These are phyloP conservation scores for Tetradesmus obliquus DNA, from an alignment of 139 green algal species.

Conservation along the genomic window DNA sequence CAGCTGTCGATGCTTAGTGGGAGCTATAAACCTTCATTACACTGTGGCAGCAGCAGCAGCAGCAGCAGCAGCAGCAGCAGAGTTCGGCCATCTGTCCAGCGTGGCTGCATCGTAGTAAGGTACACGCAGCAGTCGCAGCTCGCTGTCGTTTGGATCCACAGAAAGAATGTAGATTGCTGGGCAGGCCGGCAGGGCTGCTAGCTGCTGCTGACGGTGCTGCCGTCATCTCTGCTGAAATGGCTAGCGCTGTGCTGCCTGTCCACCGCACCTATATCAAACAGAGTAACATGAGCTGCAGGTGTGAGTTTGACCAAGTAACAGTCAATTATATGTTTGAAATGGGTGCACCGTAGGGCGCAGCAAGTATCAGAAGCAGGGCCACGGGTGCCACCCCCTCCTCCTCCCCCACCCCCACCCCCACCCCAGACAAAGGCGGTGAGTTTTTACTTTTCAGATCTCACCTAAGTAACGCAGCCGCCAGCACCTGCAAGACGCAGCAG, in stretches of 20 bases:
- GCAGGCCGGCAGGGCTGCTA: not conserved
- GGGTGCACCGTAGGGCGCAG: not conserved
- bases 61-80: not conserved
- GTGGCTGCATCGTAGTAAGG: not conserved
- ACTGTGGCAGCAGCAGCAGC: not conserved
- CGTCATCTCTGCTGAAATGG: not conserved
- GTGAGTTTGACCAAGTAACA: not conserved
- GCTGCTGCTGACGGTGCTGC: not conserved
- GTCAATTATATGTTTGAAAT: too few relatives aligned
- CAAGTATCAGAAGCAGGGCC: not conserved
- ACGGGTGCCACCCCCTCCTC: constrained; percentile 30
- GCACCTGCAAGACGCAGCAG: too few relatives aligned
- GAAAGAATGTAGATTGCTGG: not conserved
- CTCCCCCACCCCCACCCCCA: constrained; percentile 42
- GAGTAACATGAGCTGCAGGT: not conserved
- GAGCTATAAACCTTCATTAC: not conserved
- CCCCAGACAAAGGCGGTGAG: constrained; percentile 16
- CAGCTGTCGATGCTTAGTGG: not conserved
- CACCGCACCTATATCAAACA: too few relatives aligned
- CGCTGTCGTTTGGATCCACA: not conserved
- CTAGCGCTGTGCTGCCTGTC: not conserved
- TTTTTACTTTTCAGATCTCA: too few relatives aligned
- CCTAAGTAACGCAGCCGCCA: too few relatives aligned
- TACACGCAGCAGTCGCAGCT: not conserved
- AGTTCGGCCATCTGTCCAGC: not conserved